Base-by-base conservation (phyloP, 2,329 filamentous ascomycete genomes). In the Aspergillus amoenus region DNA sequence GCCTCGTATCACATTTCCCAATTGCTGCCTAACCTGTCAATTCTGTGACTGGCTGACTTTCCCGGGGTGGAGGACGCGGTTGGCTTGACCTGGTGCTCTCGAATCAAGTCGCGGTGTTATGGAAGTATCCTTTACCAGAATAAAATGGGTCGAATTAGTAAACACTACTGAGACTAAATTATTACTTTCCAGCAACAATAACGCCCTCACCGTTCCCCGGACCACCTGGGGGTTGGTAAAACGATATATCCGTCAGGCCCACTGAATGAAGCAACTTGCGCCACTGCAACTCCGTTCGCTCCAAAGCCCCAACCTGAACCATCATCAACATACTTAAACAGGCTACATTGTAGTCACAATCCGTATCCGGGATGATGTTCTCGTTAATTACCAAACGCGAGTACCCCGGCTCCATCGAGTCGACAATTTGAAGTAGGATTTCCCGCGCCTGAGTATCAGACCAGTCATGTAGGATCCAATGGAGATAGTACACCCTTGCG, bases 371-470 rank as follows among this genome's bases (percentile, higher is more conserved):
- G 13, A 72, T 55, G 18, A 72, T 62, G 7, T 56, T 60, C 12
- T 73, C 70, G 42, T 66, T 62, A 34, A 73, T 66, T 5, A 72
- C 46, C 13, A 71, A 48, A 2, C 55, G 55, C 3, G 66, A 69
- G 27, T 65, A 63, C 1, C 63, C 66, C 3, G 61, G 59, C 8
- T 61, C 52, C 67, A 70, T 69, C 42, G 62, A 61, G 2, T 30
- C 57, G 9, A 51, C 52, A 6, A 65, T 55, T 13, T 61, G 57
- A 3, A 9, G 15, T 6, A 68, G 59, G 54, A 69, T 70, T 5
- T 47, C 27, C 17, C 45, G 54, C 13, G 58, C 59, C 30, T 64
- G 51, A 3, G 41, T 45, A 27, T 68, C 61, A 4, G 59, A 37
- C 59, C 63, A 70, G 44, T 67, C 60, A 42, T 69, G 67, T 13